These are phyloP conservation scores for Lecanoromycetidae sp. DNA, from an alignment of 2,329 filamentous ascomycete species.

Conservation along the genomic window DNA sequence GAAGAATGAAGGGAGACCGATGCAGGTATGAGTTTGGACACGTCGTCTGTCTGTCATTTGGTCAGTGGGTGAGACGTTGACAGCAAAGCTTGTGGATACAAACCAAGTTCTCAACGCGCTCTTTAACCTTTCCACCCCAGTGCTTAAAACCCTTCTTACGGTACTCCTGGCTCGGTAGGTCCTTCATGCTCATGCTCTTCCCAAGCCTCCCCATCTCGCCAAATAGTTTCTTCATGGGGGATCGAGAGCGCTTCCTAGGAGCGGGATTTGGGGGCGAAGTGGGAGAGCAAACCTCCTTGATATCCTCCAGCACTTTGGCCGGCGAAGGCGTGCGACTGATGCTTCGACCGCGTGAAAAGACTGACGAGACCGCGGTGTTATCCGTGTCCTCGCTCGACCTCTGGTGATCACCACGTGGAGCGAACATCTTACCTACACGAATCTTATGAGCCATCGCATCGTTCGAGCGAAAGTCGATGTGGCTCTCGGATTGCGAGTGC, in stretches of 20 bases:
- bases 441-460: neutral
- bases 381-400: slow-evolving; percentile 10
- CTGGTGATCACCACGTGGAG: slow-evolving; percentile 1
- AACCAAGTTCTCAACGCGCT: slow-evolving; percentile 24
- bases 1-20: slow-evolving; percentile 9
- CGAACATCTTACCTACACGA: slow-evolving; percentile 2
- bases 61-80: neutral
- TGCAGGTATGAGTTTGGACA: slow-evolving; percentile 17
- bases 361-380: slow-evolving; percentile 1
- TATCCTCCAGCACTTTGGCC: slow-evolving; percentile 20
- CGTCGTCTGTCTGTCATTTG: slow-evolving; percentile 15
- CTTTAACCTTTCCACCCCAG: slow-evolving; percentile 29
- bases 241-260: slow-evolving; percentile 22
- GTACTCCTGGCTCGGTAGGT: slow-evolving; percentile 21
- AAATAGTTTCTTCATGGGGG: slow-evolving; percentile 33
- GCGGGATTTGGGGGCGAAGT: slow-evolving; percentile 18
- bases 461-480: slow-evolving; percentile 13
- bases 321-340: slow-evolving; percentile 18
- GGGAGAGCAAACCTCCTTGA: slow-evolving; percentile 18
- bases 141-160: slow-evolving; percentile 26
- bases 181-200: slow-evolving; percentile 25
- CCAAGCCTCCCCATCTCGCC: slow-evolving; percentile 32
- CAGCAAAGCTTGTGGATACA: neutral
- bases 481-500: slow-evolving; percentile 18
- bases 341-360: slow-evolving; percentile 15